Percentiles rank a stretch among this genome's conserved stretches.
These are phyloP conservation scores for Medicago truncatula DNA, from an alignment of 306 rosid genomes.

Conservation along the genomic window DNA sequence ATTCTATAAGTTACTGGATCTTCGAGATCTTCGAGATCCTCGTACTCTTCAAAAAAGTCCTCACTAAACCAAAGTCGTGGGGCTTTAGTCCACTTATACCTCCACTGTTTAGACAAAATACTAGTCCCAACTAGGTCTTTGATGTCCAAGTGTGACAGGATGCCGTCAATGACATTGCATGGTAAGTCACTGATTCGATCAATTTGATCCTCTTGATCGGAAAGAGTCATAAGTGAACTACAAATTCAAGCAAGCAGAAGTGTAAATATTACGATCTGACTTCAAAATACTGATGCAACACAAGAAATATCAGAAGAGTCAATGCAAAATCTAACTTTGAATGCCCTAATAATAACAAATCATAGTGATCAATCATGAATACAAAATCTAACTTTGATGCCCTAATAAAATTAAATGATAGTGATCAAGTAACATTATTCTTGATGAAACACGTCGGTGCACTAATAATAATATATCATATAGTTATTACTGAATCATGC, in stretches of 20 bases:
- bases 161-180: conserved; percentile 9
- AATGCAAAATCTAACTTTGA: no score
- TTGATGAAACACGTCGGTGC: no score
- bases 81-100: background rate
- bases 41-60: background rate
- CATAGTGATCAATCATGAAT: no score
- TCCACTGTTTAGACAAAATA: background rate
- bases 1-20: background rate
- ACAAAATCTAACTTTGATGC: no score
- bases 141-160: background rate
- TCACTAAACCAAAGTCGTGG: background rate
- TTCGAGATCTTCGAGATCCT: background rate
- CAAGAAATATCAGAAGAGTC: no score
- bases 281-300: no score
- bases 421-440: no score
- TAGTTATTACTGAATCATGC: no score
- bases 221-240: background rate
- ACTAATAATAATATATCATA: no score
- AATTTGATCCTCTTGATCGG: background rate
- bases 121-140: background rate
- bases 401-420: no score
- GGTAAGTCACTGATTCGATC: conserved; percentile 39
- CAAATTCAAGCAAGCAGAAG: background rate
- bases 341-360: no score
- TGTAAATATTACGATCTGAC: background rate